These are phyloP conservation scores for Kodamaea suecica DNA, from an alignment of 1,139 yeast species.

Conservation along the genomic window DNA sequence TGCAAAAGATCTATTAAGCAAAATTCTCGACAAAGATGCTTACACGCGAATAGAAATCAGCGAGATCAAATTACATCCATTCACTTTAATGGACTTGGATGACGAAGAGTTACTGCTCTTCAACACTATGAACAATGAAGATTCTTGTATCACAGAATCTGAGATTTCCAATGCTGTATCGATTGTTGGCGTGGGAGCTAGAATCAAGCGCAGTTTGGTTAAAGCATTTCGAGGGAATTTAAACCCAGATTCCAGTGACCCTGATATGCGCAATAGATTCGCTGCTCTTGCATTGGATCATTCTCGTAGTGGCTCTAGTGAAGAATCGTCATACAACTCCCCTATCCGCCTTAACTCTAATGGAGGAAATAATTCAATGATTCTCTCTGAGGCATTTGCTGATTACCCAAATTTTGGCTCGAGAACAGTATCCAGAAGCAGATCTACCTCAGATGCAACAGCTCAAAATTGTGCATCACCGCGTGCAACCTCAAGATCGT, in stretches of 20 bases:
- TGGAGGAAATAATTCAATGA: slow-evolving; percentile 28
- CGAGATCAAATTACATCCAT: slow-evolving; percentile 78
- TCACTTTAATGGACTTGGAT: slow-evolving; percentile 62
- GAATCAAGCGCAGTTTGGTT: slow-evolving; percentile 58
- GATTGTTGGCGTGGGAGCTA: slow-evolving; percentile 63
- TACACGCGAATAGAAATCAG: slow-evolving; percentile 61
- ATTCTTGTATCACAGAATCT: slow-evolving; percentile 48
- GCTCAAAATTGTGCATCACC: not conserved
- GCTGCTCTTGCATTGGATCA: slow-evolving; percentile 27
- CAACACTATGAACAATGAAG: slow-evolving; percentile 18
- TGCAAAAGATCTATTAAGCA: slow-evolving; percentile 64
- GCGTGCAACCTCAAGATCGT: slow-evolving; percentile 13
- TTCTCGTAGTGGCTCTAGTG: slow-evolving; percentile 33
- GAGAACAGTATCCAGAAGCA: slow-evolving; percentile 8
- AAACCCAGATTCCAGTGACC: too few relatives aligned
- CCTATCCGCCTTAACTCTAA: slow-evolving; percentile 5
- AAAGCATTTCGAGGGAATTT: slow-evolving; percentile 49
- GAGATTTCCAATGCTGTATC: slow-evolving; percentile 73
- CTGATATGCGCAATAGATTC: slow-evolving; percentile 25
- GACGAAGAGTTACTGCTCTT: slow-evolving; percentile 40
- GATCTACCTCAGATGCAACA: not conserved
- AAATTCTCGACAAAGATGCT: slow-evolving; percentile 72
- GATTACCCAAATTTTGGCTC: slow-evolving; percentile 10
- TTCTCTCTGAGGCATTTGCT: slow-evolving; percentile 32
- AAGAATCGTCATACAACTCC: slow-evolving; percentile 23